These are phyloP conservation scores for Chrysoporthe deuterocubensis DNA, from an alignment of 2,329 filamentous ascomycete species.

Conservation along the genomic window DNA sequence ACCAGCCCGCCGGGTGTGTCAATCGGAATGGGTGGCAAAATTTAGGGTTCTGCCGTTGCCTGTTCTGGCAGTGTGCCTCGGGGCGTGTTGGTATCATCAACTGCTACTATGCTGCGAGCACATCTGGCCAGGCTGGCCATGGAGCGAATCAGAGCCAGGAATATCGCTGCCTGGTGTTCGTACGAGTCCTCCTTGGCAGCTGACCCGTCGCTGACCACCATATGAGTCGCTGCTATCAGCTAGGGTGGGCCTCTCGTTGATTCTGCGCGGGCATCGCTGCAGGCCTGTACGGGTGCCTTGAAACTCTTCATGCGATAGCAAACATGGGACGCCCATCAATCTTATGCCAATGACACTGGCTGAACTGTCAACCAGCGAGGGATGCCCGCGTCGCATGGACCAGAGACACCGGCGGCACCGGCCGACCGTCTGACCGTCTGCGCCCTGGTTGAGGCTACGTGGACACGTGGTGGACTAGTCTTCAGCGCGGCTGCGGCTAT, in stretches of 20 bases:
- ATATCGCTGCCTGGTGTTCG: neutral
- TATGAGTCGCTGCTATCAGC: slow-evolving; percentile 6
- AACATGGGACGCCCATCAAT: neutral
- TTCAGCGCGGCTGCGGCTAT: neutral
- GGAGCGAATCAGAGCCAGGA: neutral
- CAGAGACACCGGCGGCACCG: neutral
- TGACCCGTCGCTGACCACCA: neutral
- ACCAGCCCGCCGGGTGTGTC: neutral
- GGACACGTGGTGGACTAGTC: neutral
- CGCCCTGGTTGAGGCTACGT: neutral
- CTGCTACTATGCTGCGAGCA: neutral
- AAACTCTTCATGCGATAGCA: neutral
- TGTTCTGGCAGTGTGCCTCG: neutral
- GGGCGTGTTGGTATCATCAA: neutral
- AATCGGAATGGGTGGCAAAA: neutral
- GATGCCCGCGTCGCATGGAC: neutral
- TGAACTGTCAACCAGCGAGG: neutral
- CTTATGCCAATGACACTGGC: neutral
- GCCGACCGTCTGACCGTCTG: neutral
- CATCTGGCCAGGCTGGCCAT: neutral
- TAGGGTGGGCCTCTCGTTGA: neutral
- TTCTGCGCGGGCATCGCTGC: neutral
- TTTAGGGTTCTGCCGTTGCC: neutral
- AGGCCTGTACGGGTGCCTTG: neutral
- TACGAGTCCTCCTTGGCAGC: neutral